phyloP scores from a whole-genome alignment of 78 protist species.

The Pelomyxa schiedti region DNA sequence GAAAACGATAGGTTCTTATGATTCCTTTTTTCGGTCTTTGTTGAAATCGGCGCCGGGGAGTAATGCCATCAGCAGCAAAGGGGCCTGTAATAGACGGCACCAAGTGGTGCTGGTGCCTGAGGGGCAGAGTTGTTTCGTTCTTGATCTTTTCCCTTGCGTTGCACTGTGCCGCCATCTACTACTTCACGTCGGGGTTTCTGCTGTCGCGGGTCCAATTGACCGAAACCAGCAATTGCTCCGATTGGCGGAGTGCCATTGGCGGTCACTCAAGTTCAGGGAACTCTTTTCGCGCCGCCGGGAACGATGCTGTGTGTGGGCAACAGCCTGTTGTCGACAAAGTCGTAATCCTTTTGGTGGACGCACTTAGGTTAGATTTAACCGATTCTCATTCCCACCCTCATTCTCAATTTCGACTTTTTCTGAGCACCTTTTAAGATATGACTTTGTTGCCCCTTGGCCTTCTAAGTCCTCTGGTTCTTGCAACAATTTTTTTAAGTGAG shows the following conservation, averaged over 20 bases:
- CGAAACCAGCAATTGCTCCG: neutral
- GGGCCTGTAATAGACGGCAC: no score
- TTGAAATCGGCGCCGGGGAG: no score
- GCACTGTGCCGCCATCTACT: constrained; percentile 1
- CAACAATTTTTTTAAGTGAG: no score
- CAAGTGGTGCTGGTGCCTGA: no score
- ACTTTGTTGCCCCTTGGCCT: no score
- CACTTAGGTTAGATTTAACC: constrained; percentile 36
- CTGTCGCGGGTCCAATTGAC: constrained; percentile 40
- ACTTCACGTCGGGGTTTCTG: constrained; percentile 39
- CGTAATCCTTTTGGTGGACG: constrained; percentile 45
- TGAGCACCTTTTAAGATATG: neutral
- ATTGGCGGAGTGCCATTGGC: neutral
- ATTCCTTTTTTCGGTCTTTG: no score
- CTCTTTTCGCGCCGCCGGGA: neutral
- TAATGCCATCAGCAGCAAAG: no score
- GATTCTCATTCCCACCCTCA: neutral
- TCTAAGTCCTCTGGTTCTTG: no score
- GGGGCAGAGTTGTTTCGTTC: neutral
- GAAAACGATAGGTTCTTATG: no score
- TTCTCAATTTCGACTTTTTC: neutral
- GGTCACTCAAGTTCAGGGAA: neutral
- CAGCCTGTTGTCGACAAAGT: constrained; percentile 14
- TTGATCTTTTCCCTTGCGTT: neutral
- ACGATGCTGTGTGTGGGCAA: constrained; percentile 28